Evolutionary conservation across 257 asterid species (phyloP), one percentile per base, ranked within the genome.

Genomic region (Solanum pimpinellifolium): DNA sequence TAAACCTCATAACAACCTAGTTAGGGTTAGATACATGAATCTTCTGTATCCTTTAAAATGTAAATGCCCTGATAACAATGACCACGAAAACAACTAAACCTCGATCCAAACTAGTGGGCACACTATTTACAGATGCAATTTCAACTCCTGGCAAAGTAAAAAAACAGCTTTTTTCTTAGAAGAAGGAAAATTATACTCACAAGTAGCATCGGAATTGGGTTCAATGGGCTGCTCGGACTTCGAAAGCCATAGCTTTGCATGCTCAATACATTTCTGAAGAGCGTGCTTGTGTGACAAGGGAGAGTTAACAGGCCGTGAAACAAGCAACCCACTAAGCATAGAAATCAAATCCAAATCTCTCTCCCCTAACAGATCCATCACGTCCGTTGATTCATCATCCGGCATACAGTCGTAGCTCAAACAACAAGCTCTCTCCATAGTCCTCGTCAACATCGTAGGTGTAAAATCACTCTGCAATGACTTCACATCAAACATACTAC

Each of bases 401-500:
- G 98, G 95, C 42, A 96, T 98, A 83, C 91, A 93, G 89, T 96
- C 99, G 52, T 96, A 96, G 2, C 98, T 91, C 87, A 96, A 90
- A 91, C 99, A 95, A 87, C 95, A 94, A 2, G 92, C 93, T 91
- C 98, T 93, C 92, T 96, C 98, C 80, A 93, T 98, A 21, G 93
- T 90, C 93, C 94, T 95, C 12, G 93, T 91, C 87, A 93, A 86
- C 98, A 94, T 87, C 37, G 89, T 86, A 3, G 91, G 89, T 6
- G 89, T 89, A 31, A 85, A 91, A 85, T 91, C 91, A 27, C 83
- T 83, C 85, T 90, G 82, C 82, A 85, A 68, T n/a, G 82, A 59
- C 37, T 33, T 89, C 90, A 95, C 98, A 90, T 97, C 97, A 75
- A 96, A 96, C 90, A 94, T 85, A 69, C 92, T 93, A 72, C 94